phyloP scores from a whole-genome alignment of 345 rosid species.

The Psidium guajava region DNA sequence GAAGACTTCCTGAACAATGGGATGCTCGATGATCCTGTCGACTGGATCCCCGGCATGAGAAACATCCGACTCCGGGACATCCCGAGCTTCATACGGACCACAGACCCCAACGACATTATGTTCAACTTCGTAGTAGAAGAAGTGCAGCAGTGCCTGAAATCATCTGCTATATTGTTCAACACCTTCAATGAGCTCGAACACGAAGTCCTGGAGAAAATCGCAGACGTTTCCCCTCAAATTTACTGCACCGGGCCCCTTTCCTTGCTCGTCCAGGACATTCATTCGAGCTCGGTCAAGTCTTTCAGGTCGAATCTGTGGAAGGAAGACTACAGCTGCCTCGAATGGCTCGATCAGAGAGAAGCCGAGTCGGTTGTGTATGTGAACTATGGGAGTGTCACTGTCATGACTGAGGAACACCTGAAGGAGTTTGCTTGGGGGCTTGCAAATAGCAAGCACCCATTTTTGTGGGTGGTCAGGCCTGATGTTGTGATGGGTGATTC shows the following conservation, averaged over 20 bases:
- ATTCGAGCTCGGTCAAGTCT: neutral
- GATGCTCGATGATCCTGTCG: constrained; percentile 11
- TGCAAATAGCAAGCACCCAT: constrained; percentile 17
- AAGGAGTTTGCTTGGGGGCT: constrained; percentile 29
- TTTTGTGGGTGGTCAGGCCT: constrained; percentile 22
- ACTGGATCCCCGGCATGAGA: constrained; percentile 30
- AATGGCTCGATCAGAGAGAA: constrained; percentile 8
- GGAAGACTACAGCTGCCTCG: constrained; percentile 5
- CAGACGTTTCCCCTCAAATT: constrained; percentile 8
- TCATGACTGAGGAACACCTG: constrained; percentile 10
- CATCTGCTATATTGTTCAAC: constrained; percentile 24
- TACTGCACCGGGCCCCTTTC: constrained; percentile 24
- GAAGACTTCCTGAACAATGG: constrained; percentile 12
- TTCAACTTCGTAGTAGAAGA: constrained; percentile 6
- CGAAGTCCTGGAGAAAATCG: constrained; percentile 12
- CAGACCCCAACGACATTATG: constrained; percentile 16
- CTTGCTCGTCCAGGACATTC: constrained; percentile 11
- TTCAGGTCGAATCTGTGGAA: constrained; percentile 4
- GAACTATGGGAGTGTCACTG: constrained; percentile 10
- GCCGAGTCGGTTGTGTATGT: constrained; percentile 11
- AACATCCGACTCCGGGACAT: constrained; percentile 23
- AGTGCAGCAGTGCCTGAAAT: constrained; percentile 10
- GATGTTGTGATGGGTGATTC: constrained; percentile 18
- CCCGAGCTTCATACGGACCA: constrained; percentile 17
- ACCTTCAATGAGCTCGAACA: constrained; percentile 27